These are phyloP conservation scores for Salix dunnii DNA, from an alignment of 345 rosid genomes.

Conservation along the genomic window DNA sequence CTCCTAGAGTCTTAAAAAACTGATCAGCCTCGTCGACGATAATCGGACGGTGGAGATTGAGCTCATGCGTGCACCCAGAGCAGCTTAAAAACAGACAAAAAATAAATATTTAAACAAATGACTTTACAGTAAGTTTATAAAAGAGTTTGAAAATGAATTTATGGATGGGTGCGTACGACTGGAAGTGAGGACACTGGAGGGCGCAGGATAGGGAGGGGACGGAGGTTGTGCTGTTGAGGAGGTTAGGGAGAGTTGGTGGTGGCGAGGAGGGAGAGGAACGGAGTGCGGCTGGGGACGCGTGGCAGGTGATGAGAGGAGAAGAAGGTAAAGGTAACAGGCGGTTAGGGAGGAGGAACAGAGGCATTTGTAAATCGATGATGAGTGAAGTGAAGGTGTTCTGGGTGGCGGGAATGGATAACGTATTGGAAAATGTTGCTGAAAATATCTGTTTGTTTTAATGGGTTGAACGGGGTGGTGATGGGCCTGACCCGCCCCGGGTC, in stretches of 20 bases:
- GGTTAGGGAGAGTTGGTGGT: conserved; percentile 15
- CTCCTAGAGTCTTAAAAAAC: conserved; percentile 61
- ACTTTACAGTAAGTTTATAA: not conserved
- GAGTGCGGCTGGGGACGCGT: conserved; percentile 30
- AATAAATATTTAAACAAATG: not conserved
- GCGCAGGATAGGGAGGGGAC: conserved; percentile 49
- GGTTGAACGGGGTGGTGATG: not conserved
- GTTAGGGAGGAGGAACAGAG: conserved; percentile 38
- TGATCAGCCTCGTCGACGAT: conserved; percentile 66
- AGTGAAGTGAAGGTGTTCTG: conserved; percentile 9
- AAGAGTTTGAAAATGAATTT: not conserved
- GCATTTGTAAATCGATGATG: conserved; percentile 35
- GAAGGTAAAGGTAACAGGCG: conserved; percentile 46
- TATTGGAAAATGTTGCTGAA: not conserved
- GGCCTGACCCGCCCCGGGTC: not conserved
- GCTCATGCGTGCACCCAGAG: conserved; percentile 90
- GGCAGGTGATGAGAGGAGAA: conserved; percentile 45
- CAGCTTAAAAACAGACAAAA: conserved; percentile 40
- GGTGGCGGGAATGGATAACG: conserved; percentile 54
- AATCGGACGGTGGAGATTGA: conserved; percentile 71
- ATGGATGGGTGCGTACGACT: conserved; percentile 41
- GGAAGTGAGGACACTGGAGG: conserved; percentile 78
- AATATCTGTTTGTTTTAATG: not conserved
- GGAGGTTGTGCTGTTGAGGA: conserved; percentile 18
- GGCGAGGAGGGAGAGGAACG: conserved; percentile 16